Conservation (phyloP, 2,329 filamentous ascomycete species). For the Ophiocordyceps camponoti-rufipedis region DNA sequence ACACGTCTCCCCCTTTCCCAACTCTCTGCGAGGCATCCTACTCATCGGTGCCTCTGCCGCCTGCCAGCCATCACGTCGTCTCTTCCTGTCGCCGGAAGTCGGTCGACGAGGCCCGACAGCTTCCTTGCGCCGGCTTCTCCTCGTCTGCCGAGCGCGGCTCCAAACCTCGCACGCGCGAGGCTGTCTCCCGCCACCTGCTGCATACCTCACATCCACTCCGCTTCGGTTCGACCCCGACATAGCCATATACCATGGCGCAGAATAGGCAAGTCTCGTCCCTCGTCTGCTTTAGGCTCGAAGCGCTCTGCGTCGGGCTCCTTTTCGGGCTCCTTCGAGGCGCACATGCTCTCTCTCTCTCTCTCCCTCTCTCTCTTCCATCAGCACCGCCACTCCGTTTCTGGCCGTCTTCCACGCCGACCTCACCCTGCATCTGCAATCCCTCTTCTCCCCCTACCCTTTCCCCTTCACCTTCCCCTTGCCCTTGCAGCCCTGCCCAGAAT, state of each 20-base stretch:
- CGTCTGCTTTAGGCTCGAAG: too few species aligned
- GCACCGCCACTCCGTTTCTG: too few species aligned
- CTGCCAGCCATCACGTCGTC: background rate
- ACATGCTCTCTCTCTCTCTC: too few species aligned
- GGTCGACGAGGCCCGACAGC: background rate
- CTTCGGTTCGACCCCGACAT: background rate
- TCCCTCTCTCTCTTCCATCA: too few species aligned
- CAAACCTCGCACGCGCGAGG: background rate
- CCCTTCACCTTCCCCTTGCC: background rate
- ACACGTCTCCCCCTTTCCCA: background rate
- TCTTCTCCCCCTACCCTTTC: background rate
- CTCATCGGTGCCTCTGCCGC: background rate
- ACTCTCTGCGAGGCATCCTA: background rate
- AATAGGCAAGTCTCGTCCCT: conserved; percentile 7
- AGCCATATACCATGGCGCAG: conserved; percentile 12
- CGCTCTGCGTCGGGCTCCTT: too few species aligned
- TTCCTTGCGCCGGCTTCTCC: background rate
- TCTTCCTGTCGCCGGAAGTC: background rate
- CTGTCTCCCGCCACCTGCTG: background rate
- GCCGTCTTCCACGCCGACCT: too few species aligned
- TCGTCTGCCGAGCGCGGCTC: too few species aligned
- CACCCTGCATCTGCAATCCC: too few species aligned
- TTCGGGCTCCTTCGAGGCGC: too few species aligned
- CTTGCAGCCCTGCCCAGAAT: background rate
- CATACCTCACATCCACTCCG: background rate